These are phyloP conservation scores for Tricholoma terreum DNA, from an alignment of 768 basidiomycete species.

Conservation along the genomic window DNA sequence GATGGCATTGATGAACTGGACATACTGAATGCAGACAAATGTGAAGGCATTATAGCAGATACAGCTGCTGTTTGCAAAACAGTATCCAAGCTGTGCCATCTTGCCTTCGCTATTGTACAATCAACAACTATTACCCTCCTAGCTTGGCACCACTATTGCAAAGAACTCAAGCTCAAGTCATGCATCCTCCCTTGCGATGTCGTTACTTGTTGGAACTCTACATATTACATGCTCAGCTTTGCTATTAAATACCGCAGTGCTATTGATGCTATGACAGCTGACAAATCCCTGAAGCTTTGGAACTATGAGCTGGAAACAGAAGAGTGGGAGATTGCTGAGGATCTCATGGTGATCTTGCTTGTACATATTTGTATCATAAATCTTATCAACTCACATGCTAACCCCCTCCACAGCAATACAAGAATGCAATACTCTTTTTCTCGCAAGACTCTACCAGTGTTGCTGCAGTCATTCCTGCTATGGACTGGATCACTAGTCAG, in stretches of 20 bases:
- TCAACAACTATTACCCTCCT: conserved; percentile 29
- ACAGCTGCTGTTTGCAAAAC: conserved; percentile 13
- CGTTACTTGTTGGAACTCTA: conserved; percentile 21
- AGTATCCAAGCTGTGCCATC: conserved; percentile 22
- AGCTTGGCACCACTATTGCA: conserved; percentile 19
- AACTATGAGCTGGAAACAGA: conserved; percentile 11
- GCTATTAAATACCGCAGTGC: conserved; percentile 20
- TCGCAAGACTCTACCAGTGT: conserved; percentile 21
- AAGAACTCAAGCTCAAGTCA: neutral
- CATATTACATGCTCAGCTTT: conserved; percentile 26
- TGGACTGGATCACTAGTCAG: conserved; percentile 28
- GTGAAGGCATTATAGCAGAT: conserved; percentile 1
- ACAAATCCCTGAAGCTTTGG: conserved; percentile 9
- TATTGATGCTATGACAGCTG: conserved; percentile 17
- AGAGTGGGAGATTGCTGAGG: conserved; percentile 25
- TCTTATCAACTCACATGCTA: neutral
- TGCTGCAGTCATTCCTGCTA: conserved; percentile 31
- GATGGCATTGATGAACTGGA: conserved; percentile 6
- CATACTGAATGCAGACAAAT: conserved; percentile 6
- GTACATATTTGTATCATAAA: conserved; percentile 9
- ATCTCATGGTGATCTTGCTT: conserved; percentile 22
- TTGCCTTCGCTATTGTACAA: conserved; percentile 15
- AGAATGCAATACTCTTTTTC: conserved; percentile 29
- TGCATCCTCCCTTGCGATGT: neutral
- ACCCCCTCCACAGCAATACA: conserved; percentile 22